These are phyloP conservation scores for Arthrobotrys musiformis DNA, from an alignment of 2,329 filamentous ascomycete genomes.

Conservation along the genomic window DNA sequence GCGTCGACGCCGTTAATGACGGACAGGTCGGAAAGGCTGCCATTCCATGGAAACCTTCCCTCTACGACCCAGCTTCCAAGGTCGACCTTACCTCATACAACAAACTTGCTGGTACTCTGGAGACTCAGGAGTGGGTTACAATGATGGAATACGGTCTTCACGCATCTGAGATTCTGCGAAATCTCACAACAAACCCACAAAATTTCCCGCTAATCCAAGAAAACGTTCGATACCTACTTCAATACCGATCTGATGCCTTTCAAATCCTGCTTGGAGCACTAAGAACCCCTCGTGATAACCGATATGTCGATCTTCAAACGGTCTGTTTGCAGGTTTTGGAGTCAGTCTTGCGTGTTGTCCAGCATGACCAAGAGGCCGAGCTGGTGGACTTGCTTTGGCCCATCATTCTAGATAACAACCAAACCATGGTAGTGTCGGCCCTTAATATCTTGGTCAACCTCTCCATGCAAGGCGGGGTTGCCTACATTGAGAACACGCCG, in stretches of 20 bases:
- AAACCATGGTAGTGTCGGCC: slow-evolving; percentile 79
- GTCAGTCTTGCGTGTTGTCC: not conserved
- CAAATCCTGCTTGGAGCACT: slow-evolving; percentile 6
- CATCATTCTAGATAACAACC: slow-evolving; percentile 64
- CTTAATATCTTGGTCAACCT: slow-evolving; percentile 81
- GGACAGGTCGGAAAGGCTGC: not conserved
- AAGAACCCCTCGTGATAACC: not conserved
- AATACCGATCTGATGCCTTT: not conserved
- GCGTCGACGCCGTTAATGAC: not conserved
- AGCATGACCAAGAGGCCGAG: slow-evolving; percentile 61
- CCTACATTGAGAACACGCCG: slow-evolving; percentile 78
- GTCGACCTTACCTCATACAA: not conserved
- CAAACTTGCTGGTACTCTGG: not conserved
- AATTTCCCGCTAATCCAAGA: not conserved
- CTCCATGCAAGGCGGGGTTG: slow-evolving; percentile 83
- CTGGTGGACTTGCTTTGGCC: slow-evolving; percentile 60
- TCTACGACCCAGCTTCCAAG: not conserved
- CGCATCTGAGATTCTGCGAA: slow-evolving; percentile 35
- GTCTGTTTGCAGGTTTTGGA: slow-evolving; percentile 25
- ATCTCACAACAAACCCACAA: slow-evolving; percentile 10
- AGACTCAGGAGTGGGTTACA: slow-evolving; percentile 14
- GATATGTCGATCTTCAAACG: slow-evolving; percentile 7
- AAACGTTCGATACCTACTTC: not conserved
- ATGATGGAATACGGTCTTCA: slow-evolving; percentile 23
- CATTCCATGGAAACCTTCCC: not conserved